A percentile compares a stretch with the other conserved stretches of the same genome.
Conservation (phyloP, 2,329 filamentous ascomycete species). For the Polychaeton citri region DNA sequence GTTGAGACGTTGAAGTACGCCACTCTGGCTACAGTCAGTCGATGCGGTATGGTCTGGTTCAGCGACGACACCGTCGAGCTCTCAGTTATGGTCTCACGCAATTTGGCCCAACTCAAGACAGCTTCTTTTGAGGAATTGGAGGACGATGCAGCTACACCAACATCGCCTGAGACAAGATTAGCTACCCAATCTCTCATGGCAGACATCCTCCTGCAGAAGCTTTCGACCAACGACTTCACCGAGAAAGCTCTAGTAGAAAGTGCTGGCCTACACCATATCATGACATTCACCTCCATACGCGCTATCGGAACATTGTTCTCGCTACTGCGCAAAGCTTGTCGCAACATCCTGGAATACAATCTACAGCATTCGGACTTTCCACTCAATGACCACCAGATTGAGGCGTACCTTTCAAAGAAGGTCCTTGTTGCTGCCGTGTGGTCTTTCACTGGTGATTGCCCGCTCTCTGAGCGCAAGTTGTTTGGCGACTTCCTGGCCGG, state of each 20-base stretch:
- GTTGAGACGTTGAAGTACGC: constrained; percentile 96
- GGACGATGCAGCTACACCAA: constrained; percentile 69
- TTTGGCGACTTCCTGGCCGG: constrained; percentile 79
- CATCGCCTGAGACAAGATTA: constrained; percentile 40
- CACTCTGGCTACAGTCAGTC: constrained; percentile 94
- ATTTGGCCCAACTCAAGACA: constrained; percentile 69
- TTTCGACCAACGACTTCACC: constrained; percentile 71
- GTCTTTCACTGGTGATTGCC: constrained; percentile 92
- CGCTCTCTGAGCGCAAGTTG: constrained; percentile 68
- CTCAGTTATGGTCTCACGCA: constrained; percentile 84
- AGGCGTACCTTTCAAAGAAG: constrained; percentile 86
- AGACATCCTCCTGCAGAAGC: constrained; percentile 59
- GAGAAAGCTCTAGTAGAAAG: constrained; percentile 64
- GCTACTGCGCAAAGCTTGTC: constrained; percentile 82
- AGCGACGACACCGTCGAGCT: constrained; percentile 94
- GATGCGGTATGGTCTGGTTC: constrained; percentile 99
- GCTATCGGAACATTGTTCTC: constrained; percentile 91
- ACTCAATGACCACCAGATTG: constrained; percentile 76
- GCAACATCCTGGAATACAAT: constrained; percentile 92
- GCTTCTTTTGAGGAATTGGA: constrained; percentile 90
- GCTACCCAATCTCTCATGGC: constrained; percentile 71
- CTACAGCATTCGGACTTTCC: constrained; percentile 88
- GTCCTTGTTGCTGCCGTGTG: constrained; percentile 83
- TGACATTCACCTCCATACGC: constrained; percentile 90
- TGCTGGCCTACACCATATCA: constrained; percentile 77